Evolutionary conservation across 2,329 filamentous ascomycete genomes (phyloP).

Genomic region (Seiridium unicorne): DNA sequence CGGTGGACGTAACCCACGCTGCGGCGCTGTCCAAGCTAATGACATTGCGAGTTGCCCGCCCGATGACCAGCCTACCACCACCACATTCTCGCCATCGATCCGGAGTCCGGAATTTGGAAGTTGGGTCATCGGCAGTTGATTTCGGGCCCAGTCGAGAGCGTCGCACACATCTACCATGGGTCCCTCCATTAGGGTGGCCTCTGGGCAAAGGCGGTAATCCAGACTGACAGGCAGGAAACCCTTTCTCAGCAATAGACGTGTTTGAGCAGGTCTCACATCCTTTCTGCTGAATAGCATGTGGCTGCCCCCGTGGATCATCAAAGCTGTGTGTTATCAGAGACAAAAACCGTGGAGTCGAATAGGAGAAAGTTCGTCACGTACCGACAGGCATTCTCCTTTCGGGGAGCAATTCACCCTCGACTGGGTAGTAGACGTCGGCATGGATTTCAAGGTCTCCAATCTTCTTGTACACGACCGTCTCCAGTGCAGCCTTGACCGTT

Average conservation of each 20-base stretch:
- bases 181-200: slow-evolving; percentile 40
- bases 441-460: slow-evolving; percentile 15
- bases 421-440: slow-evolving; percentile 33
- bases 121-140: slow-evolving; percentile 24
- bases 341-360: too few species aligned
- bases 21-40: slow-evolving; percentile 33
- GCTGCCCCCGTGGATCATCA: slow-evolving; percentile 45
- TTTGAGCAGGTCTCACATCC: slow-evolving; percentile 36
- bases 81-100: slow-evolving; percentile 29
- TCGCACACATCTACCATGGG: slow-evolving; percentile 43
- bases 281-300: slow-evolving; percentile 37
- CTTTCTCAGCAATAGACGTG: slow-evolving; percentile 29
- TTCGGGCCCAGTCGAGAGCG: slow-evolving; percentile 38
- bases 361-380: neutral
- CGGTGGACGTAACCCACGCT: slow-evolving; percentile 31
- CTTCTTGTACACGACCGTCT: slow-evolving; percentile 20
- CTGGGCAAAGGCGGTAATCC: slow-evolving; percentile 50
- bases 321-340: slow-evolving; percentile 7
- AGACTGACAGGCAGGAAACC: slow-evolving; percentile 47
- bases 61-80: slow-evolving; percentile 46
- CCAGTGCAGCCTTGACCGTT: neutral
- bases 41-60: slow-evolving; percentile 46
- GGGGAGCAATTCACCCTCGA: neutral
- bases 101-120: slow-evolving; percentile 10
- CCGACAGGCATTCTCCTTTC: slow-evolving; percentile 4